Conservation (phyloP, 257 asterid genomes). For the Nicotiana tabacum region DNA sequence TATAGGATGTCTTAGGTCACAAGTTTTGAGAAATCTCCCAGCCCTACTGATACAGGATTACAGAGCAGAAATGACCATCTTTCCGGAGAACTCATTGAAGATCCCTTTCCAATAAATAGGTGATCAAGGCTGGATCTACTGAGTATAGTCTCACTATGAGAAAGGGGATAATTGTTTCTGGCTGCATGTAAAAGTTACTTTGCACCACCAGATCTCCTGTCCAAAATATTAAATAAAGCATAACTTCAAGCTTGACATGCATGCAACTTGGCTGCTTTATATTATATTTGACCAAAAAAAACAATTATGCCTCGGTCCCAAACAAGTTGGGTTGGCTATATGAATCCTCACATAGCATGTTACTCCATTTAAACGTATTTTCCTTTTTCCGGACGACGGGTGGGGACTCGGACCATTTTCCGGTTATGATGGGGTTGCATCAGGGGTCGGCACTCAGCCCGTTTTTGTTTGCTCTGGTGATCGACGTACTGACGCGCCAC, state of each 20-base stretch:
- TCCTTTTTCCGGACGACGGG: too few relatives aligned
- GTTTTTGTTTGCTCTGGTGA: too few relatives aligned
- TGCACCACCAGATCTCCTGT: conserved; percentile 1
- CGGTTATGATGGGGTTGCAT: too few relatives aligned
- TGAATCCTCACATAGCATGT: too few relatives aligned
- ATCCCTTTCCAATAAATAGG: conserved; percentile 4
- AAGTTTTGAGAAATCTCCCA: neutral
- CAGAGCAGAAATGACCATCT: conserved; percentile 1
- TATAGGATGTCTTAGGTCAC: neutral
- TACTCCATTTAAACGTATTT: too few relatives aligned
- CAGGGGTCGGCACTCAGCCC: too few relatives aligned
- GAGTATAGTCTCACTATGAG: neutral
- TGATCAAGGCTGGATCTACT: neutral
- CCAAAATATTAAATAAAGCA: neutral
- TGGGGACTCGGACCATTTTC: too few relatives aligned
- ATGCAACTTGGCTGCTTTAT: neutral
- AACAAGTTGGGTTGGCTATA: too few relatives aligned
- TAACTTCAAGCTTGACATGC: neutral
- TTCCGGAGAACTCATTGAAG: neutral
- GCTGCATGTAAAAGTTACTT: neutral
- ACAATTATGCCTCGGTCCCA: too few relatives aligned
- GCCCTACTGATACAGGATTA: neutral
- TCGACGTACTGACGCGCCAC: too few relatives aligned
- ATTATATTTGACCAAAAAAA: neutral
- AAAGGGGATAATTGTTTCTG: neutral